phyloP scores from a whole-genome alignment of 768 basidiomycete species.

The Hypsizygus marmoreus region DNA sequence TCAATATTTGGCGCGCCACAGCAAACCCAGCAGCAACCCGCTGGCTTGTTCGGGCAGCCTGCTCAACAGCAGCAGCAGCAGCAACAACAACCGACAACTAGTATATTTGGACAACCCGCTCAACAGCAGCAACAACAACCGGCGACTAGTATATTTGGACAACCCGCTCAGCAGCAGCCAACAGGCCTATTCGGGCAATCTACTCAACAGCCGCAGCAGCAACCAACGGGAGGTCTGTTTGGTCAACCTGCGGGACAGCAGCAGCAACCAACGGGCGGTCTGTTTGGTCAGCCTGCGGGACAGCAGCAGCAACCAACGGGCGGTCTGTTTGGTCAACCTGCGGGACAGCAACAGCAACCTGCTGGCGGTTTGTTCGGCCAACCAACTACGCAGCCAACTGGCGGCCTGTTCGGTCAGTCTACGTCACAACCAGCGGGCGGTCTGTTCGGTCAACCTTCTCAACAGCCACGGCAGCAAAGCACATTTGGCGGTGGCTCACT shows the following conservation, averaged over 20 bases:
- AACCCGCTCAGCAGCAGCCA: slow-evolving; percentile 19
- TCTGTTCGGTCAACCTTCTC: slow-evolving; percentile 6
- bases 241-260: slow-evolving; percentile 17
- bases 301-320: slow-evolving; percentile 29
- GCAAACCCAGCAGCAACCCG: slow-evolving; percentile 29
- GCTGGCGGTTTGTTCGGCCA: slow-evolving; percentile 26
- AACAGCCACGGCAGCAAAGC: slow-evolving; percentile 20
- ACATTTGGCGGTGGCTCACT: slow-evolving; percentile 12
- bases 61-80: slow-evolving; percentile 28
- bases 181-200: slow-evolving; percentile 32
- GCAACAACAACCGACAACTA: slow-evolving; percentile 23
- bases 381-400: slow-evolving; percentile 23
- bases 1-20: slow-evolving; percentile 41
- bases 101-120: slow-evolving; percentile 31
- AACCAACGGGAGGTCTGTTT: slow-evolving; percentile 1
- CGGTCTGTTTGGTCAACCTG: slow-evolving; percentile 35
- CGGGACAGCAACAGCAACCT: slow-evolving; percentile 30
- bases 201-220: slow-evolving; percentile 20
- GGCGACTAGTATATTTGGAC: slow-evolving; percentile 25
- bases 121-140: slow-evolving; percentile 25
- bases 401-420: slow-evolving; percentile 27
- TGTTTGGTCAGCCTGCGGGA: slow-evolving; percentile 18
- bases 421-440: slow-evolving; percentile 19
- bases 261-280: neutral
- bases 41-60: slow-evolving; percentile 30